Percentiles rank a stretch among this genome's conserved stretches.
phyloP scores from a whole-genome alignment of 495 filamentous ascomycete species.

The Bryoglossum gracile region DNA sequence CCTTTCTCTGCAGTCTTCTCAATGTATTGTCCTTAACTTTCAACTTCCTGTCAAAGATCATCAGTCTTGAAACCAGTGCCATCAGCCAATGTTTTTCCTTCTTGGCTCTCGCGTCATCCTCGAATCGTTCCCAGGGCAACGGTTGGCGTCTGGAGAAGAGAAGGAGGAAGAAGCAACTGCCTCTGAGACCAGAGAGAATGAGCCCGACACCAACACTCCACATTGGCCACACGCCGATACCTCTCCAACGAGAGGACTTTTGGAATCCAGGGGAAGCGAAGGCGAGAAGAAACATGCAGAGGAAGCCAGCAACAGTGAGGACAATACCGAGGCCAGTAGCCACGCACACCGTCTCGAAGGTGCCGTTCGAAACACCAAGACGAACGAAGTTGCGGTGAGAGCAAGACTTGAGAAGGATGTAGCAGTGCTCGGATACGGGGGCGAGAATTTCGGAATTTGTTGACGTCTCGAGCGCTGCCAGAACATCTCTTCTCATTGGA shows the following conservation, averaged over 20 bases:
- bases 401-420: constrained; percentile 41
- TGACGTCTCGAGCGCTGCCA: constrained; percentile 25
- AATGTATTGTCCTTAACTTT: constrained; percentile 34
- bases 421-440: constrained; percentile 36
- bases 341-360: constrained; percentile 37
- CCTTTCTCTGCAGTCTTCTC: constrained; percentile 32
- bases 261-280: constrained; percentile 26
- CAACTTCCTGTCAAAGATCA: constrained; percentile 38
- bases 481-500: constrained; percentile 25
- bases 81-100: constrained; percentile 16
- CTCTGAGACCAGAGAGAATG: constrained; percentile 31
- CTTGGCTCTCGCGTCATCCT: constrained; percentile 21
- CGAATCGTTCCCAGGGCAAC: constrained; percentile 37
- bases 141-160: constrained; percentile 33
- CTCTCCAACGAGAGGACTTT: constrained; percentile 30
- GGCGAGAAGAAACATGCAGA: constrained; percentile 28
- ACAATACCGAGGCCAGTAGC: constrained; percentile 32
- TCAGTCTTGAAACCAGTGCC: constrained; percentile 27
- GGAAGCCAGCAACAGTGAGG: constrained; percentile 28
- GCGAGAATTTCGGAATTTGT: constrained; percentile 26
- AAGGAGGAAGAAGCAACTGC: constrained; percentile 37
- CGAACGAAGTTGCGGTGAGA: constrained; percentile 44
- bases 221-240: constrained; percentile 33
- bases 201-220: constrained; percentile 34
- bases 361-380: constrained; percentile 37